Evolutionary conservation across 768 basidiomycete genomes (phyloP).

Genomic region (Melanogaster broomeanus): DNA sequence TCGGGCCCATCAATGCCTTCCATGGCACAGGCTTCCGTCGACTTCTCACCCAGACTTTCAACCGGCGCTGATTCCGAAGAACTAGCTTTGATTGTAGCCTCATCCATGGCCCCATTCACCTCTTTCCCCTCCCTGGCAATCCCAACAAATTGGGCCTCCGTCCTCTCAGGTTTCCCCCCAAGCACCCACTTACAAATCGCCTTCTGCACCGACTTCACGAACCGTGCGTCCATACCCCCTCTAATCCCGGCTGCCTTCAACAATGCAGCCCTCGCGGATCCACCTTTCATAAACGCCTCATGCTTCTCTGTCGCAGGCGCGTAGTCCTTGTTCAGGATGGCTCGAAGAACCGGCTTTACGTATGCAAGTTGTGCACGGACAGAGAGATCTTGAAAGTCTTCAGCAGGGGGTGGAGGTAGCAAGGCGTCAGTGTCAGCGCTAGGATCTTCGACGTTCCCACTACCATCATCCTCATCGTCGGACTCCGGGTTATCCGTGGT

Average conservation of each 20-base stretch:
- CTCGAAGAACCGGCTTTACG: constrained; percentile 60
- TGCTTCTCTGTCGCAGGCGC: constrained; percentile 52
- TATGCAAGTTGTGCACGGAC: constrained; percentile 65
- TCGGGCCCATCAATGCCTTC: constrained; percentile 15
- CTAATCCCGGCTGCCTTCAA: constrained; percentile 35
- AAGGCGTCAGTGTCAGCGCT: constrained; percentile 18
- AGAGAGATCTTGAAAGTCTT: constrained; percentile 48
- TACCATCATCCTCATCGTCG: constrained; percentile 37
- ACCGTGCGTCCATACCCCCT: constrained; percentile 39
- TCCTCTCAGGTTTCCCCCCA: constrained; percentile 13
- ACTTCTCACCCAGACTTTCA: neutral
- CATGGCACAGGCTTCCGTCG: constrained; percentile 15
- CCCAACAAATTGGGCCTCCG: constrained; percentile 1
- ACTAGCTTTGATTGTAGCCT: neutral
- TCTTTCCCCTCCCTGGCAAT: neutral
- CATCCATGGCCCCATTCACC: neutral
- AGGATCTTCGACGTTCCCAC: constrained; percentile 26
- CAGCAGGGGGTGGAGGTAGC: constrained; percentile 43
- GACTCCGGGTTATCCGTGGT: constrained; percentile 28
- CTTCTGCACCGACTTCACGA: constrained; percentile 40
- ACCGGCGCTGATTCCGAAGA: neutral
- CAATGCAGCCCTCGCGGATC: constrained; percentile 40
- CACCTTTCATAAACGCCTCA: constrained; percentile 59
- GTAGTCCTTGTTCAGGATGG: constrained; percentile 59
- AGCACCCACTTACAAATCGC: constrained; percentile 30